Evolutionary conservation across 2,329 filamentous ascomycete species (phyloP).

Genomic region (Hypoxylon sp.): DNA sequence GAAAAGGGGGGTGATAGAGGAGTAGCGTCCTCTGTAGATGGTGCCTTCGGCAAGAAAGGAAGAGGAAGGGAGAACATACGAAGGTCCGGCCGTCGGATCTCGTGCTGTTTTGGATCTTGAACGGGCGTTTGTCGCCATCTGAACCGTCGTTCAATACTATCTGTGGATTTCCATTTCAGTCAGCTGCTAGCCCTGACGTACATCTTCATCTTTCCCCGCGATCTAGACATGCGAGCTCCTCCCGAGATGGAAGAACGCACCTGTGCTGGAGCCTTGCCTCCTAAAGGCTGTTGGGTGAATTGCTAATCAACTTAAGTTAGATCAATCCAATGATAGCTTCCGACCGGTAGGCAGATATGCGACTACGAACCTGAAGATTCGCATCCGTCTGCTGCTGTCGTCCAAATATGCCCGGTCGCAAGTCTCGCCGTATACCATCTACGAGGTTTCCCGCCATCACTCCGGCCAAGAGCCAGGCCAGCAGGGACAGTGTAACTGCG

Average conservation of each 20-base stretch:
- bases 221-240: background rate
- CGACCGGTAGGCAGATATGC: background rate
- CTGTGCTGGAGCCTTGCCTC: constrained; percentile 54
- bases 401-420: constrained; percentile 54
- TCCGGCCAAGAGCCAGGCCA: constrained; percentile 37
- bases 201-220: background rate
- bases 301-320: constrained; percentile 45
- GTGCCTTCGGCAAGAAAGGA: background rate
- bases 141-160: constrained; percentile 23
- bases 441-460: constrained; percentile 38
- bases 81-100: constrained; percentile 58
- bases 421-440: constrained; percentile 55
- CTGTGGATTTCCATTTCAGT: constrained; percentile 4
- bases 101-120: constrained; percentile 51
- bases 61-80: constrained; percentile 50
- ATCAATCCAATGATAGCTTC: background rate
- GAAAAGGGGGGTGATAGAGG: background rate
- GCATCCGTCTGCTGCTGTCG: constrained; percentile 51
- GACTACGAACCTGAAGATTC: constrained; percentile 55
- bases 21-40: background rate
- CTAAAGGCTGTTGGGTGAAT: constrained; percentile 57
- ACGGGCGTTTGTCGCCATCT: constrained; percentile 53
- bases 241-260: constrained; percentile 46
- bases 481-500: constrained; percentile 28
- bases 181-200: background rate